phyloP scores from a whole-genome alignment of 2,329 filamentous ascomycete genomes.

The Xylaria sp. region DNA sequence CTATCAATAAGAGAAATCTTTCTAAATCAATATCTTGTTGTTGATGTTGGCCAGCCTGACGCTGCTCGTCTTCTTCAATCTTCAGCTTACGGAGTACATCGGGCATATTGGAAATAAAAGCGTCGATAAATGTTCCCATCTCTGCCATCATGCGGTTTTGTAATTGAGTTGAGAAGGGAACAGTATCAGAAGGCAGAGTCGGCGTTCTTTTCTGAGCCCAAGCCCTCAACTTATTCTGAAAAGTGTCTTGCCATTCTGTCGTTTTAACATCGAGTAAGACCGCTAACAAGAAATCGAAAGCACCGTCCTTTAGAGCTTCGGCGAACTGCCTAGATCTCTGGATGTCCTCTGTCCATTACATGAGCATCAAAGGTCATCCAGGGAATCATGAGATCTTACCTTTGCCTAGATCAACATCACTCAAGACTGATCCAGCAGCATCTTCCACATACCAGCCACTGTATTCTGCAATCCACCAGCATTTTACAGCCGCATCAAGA shows the following conservation, averaged over 20 bases:
- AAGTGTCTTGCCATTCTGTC: conserved; percentile 87
- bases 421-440: conserved; percentile 67
- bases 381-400: conserved; percentile 50
- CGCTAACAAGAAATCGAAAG: conserved; percentile 90
- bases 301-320: conserved; percentile 84
- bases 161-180: conserved; percentile 78
- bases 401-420: conserved; percentile 72
- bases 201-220: conserved; percentile 86
- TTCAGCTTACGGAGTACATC: conserved; percentile 89
- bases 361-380: conserved; percentile 43
- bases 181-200: conserved; percentile 72
- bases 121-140: conserved; percentile 87
- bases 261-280: conserved; percentile 84
- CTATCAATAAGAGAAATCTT: conserved; percentile 89
- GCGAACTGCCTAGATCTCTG: conserved; percentile 78
- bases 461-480: conserved; percentile 94
- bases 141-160: conserved; percentile 79
- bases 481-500: conserved; percentile 80
- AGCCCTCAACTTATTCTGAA: conserved; percentile 81
- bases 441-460: conserved; percentile 88
- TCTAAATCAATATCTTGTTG: conserved; percentile 82
- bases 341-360: conserved; percentile 68
- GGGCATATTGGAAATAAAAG: conserved; percentile 94
- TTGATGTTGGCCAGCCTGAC: conserved; percentile 72
- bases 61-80: conserved; percentile 88